Evolutionary conservation across 164 flowering plant species (phyloP).

Genomic region (Echeveria elegans): DNA sequence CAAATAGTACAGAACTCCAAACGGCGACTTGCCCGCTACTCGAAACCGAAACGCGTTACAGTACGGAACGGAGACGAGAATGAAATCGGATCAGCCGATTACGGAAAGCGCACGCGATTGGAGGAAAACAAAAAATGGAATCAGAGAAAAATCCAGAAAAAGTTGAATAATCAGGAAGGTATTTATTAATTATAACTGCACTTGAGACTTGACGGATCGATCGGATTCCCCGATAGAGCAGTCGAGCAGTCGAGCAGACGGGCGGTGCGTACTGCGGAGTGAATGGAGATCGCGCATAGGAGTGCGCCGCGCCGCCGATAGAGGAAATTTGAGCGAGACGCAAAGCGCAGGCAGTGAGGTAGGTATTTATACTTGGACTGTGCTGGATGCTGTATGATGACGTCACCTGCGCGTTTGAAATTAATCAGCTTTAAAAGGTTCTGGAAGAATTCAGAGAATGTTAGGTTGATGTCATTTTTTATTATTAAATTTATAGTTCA

Average conservation of each 20-base stretch:
- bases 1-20: neutral
- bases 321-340: neutral
- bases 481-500: too few species aligned
- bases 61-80: neutral
- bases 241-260: too few species aligned
- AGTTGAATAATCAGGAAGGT: neutral
- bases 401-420: neutral
- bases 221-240: neutral
- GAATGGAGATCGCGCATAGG: neutral
- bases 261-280: too few species aligned
- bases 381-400: neutral
- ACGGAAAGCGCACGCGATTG: too few species aligned
- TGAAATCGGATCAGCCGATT: neutral
- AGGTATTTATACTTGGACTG: neutral
- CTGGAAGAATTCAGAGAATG: neutral
- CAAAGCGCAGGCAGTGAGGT: neutral
- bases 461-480: neutral
- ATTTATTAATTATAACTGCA: too few species aligned
- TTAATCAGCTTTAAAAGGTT: neutral
- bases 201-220: neutral
- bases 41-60: neutral
- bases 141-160: neutral
- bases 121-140: too few species aligned
- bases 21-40: neutral
- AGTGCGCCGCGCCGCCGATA: neutral